Evolutionary conservation across 1,139 yeast genomes (phyloP), one percentile per base, ranked within the genome.

Genomic region (Sugiyamaella novakii): DNA sequence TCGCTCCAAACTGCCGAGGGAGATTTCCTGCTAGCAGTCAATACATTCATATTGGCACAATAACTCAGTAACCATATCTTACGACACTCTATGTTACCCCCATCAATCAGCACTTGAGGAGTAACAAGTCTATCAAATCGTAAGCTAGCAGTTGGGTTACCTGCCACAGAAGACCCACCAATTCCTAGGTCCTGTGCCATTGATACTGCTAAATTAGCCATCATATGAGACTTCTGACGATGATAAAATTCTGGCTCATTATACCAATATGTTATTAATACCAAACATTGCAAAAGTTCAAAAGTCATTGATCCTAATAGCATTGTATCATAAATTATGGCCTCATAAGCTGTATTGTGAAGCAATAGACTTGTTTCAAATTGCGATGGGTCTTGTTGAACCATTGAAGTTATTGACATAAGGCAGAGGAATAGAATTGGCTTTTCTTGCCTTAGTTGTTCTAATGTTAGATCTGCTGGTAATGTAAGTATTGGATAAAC

Each of bases 171-270:
- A 55, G 58, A 57, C n/a, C 70, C 69, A n/a, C 81, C 79, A 5
- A 87, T 74, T 0, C 95, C 95, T 51, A 88, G 66, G 63, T 89
- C 96, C 55, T 81, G 84, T 1, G 86, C 76, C 67, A 89, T 71
- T 2, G 84, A 75, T n/a, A 84, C 80, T 44, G 89, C 79, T 24
- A 87, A 69, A 7, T 80, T 74, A 49, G 83, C 80, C 56, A 87
- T 74, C 49, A 87, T 69, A 63, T 87, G 94, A 56, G 83, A 83
- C 46, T 95, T 78, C 52, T 94, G 79, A 59, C 85, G 86, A 56
- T 82, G 85, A 55, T 86, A 85, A 57, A 87, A 71, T 65, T 87
- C 96, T 0, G 95, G 88, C 5, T 87, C 80, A 57, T 85, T 87
- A 64, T 87, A 87, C 95, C 96, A 89, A 29, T 83, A 66, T 33